A percentile compares a stretch with the other conserved stretches of the same genome.
These are phyloP conservation scores for Brasenia schreberi DNA, from an alignment of 164 flowering plant species.

Conservation along the genomic window DNA sequence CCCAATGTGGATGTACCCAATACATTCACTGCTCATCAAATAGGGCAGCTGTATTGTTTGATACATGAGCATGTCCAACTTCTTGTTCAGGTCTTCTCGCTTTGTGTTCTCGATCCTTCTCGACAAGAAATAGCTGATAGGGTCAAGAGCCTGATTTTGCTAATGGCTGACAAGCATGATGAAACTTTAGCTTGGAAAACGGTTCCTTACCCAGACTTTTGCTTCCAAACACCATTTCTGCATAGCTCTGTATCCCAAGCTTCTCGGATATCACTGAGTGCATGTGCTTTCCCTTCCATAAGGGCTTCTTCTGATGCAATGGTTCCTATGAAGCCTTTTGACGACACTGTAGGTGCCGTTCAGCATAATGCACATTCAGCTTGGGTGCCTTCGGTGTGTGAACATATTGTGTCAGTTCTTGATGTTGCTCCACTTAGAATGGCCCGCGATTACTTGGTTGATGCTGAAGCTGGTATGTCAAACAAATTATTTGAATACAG, in stretches of 20 bases:
- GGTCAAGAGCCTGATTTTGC: constrained; percentile 39
- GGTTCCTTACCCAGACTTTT: constrained; percentile 43
- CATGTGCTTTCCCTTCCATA: background rate
- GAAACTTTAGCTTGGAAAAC: constrained; percentile 35
- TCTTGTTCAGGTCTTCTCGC: constrained; percentile 74
- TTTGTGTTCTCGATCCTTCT: constrained; percentile 66
- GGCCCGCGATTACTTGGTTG: constrained; percentile 50
- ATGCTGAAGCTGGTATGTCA: constrained; percentile 51
- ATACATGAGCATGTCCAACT: constrained; percentile 92
- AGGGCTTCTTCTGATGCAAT: background rate
- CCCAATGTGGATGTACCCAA: constrained; percentile 17
- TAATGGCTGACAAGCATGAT: constrained; percentile 49
- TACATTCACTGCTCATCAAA: constrained; percentile 67
- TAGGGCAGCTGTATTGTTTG: constrained; percentile 76
- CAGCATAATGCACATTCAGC: constrained; percentile 12
- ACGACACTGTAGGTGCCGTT: background rate
- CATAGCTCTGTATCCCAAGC: constrained; percentile 36
- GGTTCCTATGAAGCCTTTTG: background rate
- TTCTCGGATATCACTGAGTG: constrained; percentile 5
- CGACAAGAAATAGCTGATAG: constrained; percentile 49
- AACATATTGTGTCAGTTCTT: constrained; percentile 45
- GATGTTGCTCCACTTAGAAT: constrained; percentile 82
- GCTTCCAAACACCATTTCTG: constrained; percentile 37
- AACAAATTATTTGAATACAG: background rate
- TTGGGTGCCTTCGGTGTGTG: constrained; percentile 50